Evolutionary conservation across 768 basidiomycete genomes (phyloP).

Genomic region (Xerocomus brunneocitrinus): DNA sequence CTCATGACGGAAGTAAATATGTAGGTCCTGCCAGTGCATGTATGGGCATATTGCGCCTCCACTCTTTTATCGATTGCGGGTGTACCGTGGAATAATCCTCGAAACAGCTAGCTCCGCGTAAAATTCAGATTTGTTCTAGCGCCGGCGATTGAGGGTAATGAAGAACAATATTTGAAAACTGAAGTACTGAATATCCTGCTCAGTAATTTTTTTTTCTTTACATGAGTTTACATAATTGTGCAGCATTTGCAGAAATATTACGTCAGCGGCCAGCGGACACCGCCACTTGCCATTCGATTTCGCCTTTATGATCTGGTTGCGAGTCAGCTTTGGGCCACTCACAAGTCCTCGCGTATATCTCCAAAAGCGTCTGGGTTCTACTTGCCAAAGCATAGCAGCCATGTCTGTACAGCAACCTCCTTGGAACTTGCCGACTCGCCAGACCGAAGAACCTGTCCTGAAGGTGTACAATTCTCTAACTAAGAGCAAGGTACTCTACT

Average conservation of each 20-base stretch:
- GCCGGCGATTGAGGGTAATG: neutral
- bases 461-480: conserved; percentile 92
- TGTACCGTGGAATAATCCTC: neutral
- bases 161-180: too few relatives aligned
- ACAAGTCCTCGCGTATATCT: conserved; percentile 6
- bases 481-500: conserved; percentile 63
- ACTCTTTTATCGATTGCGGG: too few relatives aligned
- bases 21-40: neutral
- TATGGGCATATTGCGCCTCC: too few relatives aligned
- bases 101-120: neutral
- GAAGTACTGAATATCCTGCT: too few relatives aligned
- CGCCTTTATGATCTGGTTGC: conserved; percentile 20
- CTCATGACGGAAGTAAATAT: neutral
- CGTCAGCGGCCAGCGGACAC: conserved; percentile 13
- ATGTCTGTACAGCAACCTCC: conserved; percentile 62
- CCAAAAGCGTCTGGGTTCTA: conserved; percentile 4
- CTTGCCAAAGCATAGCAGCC: neutral
- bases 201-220: too few relatives aligned
- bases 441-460: conserved; percentile 45
- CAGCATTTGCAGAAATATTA: conserved; percentile 11
- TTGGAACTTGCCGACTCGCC: conserved; percentile 40
- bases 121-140: neutral
- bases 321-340: conserved; percentile 11
- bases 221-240: too few relatives aligned
- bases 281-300: conserved; percentile 2